Percentiles rank a stretch among this genome's conserved stretches.
Conservation (phyloP, 1,284 basidiomycete species). For the Peniophora sp. region DNA sequence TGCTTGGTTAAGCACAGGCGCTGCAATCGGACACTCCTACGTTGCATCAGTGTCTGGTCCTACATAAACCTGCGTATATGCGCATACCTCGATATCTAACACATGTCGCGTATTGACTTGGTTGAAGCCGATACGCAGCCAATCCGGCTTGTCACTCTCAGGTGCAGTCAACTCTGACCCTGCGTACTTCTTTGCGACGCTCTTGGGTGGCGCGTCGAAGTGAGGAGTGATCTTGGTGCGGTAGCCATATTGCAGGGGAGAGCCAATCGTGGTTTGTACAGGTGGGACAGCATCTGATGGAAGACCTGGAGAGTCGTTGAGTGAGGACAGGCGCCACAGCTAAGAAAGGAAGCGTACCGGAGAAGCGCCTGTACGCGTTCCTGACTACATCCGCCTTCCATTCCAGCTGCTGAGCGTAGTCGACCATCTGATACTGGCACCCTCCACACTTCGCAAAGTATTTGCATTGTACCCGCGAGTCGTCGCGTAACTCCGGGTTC, state of each 20-base stretch:
- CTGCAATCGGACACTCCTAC: conserved; percentile 92
- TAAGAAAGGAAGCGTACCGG: conserved; percentile 35
- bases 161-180: conserved; percentile 2
- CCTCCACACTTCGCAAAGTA: conserved; percentile 83
- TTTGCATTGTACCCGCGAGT: conserved; percentile 61
- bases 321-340: background rate
- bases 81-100: conserved; percentile 86
- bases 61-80: background rate
- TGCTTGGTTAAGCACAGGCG: conserved; percentile 71
- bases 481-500: conserved; percentile 59
- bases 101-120: conserved; percentile 68
- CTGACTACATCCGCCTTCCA: conserved; percentile 86
- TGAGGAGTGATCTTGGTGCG: conserved; percentile 98
- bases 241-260: conserved; percentile 86
- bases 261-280: conserved; percentile 74
- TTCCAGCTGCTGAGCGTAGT: conserved; percentile 80
- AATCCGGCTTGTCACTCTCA: conserved; percentile 36
- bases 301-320: conserved; percentile 38
- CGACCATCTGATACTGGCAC: conserved; percentile 85
- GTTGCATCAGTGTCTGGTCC: background rate
- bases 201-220: conserved; percentile 76
- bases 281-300: conserved; percentile 50
- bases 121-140: conserved; percentile 90
- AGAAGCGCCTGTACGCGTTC: conserved; percentile 80
- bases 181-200: conserved; percentile 27